Evolutionary conservation across 2,329 filamentous ascomycete species (phyloP).

Genomic region (Pseudogymnoascus sp.): DNA sequence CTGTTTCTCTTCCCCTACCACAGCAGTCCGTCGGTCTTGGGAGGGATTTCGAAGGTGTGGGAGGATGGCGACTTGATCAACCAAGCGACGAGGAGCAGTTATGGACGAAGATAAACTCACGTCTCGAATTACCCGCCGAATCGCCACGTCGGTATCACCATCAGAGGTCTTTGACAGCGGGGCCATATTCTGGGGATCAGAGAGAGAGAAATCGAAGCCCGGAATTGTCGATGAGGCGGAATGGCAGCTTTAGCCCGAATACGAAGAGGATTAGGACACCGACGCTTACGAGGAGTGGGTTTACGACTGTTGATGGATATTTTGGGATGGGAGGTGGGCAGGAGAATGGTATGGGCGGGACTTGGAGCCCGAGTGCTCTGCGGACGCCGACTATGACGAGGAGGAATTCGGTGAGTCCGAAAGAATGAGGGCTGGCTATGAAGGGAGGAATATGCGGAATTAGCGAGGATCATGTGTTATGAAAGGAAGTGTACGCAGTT

Average conservation of each 20-base stretch:
- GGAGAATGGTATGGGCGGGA: neutral
- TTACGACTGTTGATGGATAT: slow-evolving; percentile 16
- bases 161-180: slow-evolving; percentile 28
- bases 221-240: slow-evolving; percentile 11
- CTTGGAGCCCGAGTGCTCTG: neutral
- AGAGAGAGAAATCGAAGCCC: slow-evolving; percentile 12
- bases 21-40: slow-evolving; percentile 43
- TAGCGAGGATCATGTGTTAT: neutral
- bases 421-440: neutral
- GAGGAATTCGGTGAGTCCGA: slow-evolving; percentile 9
- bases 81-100: slow-evolving; percentile 30
- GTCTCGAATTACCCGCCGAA: slow-evolving; percentile 42
- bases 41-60: slow-evolving; percentile 53
- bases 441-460: neutral
- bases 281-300: slow-evolving; percentile 24
- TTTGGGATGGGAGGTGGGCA: slow-evolving; percentile 13
- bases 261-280: slow-evolving; percentile 44
- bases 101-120: slow-evolving; percentile 47
- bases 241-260: slow-evolving; percentile 32
- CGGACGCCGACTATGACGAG: neutral
- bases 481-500: neutral
- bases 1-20: neutral
- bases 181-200: slow-evolving; percentile 17
- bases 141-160: slow-evolving; percentile 35
- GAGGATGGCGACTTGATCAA: slow-evolving; percentile 46